phyloP scores from a whole-genome alignment of 2,329 filamentous ascomycete genomes.

The Ophiocordyceps australis region DNA sequence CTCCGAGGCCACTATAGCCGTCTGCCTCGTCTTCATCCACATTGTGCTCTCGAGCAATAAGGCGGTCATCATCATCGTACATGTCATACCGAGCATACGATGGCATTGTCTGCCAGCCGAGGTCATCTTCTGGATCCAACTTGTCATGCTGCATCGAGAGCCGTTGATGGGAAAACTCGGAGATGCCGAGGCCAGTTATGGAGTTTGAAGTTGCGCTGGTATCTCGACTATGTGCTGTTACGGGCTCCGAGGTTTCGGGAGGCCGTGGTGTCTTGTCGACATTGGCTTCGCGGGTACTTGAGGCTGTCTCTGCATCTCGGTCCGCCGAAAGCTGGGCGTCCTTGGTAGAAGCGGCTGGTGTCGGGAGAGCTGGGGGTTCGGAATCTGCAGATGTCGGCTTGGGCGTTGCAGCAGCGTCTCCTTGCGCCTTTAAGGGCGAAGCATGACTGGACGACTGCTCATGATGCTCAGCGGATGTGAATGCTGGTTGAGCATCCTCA shows the following conservation, averaged over 20 bases:
- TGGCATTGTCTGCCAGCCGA: conserved; percentile 84
- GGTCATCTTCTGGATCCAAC: conserved; percentile 38
- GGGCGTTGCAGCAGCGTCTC: not conserved
- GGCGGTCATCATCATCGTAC: conserved; percentile 81
- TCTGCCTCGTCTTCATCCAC: conserved; percentile 50
- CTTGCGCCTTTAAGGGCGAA: too few species aligned
- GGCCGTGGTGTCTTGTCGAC: conserved; percentile 2
- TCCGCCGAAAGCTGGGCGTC: not conserved
- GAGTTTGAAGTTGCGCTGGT: conserved; percentile 17
- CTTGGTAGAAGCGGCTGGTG: not conserved
- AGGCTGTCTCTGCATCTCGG: not conserved
- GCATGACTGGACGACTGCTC: too few species aligned
- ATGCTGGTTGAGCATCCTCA: conserved; percentile 15
- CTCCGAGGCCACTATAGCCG: conserved; percentile 62
- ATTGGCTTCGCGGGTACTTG: not conserved
- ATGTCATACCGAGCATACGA: conserved; percentile 84
- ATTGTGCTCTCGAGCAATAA: conserved; percentile 68
- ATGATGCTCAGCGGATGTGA: conserved; percentile 1
- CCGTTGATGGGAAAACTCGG: conserved; percentile 86
- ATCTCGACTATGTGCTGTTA: conserved; percentile 14
- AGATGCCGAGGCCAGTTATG: conserved; percentile 21
- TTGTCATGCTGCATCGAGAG: conserved; percentile 39
- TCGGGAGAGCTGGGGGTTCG: not conserved
- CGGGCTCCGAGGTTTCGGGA: conserved; percentile 1
- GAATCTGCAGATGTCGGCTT: conserved; percentile 1